These are phyloP conservation scores for Chlamydomonas schloesseri DNA, from an alignment of 139 green algal species.

Conservation along the genomic window DNA sequence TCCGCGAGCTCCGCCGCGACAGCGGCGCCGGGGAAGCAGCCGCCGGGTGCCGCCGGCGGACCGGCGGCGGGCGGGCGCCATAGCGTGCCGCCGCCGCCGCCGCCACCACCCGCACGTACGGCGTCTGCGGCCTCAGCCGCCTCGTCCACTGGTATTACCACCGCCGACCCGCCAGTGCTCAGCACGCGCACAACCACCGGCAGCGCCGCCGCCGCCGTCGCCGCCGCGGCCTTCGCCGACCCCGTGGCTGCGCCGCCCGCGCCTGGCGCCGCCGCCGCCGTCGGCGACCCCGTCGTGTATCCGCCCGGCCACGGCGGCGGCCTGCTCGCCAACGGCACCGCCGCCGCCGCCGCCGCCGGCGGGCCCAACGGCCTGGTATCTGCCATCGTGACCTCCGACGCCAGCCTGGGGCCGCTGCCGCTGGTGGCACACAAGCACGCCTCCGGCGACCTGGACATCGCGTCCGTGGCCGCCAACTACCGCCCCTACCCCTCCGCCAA, in stretches of 20 bases:
- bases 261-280: neutral
- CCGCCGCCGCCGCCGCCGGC: neutral
- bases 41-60: neutral
- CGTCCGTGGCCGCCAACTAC: slow-evolving; percentile 35
- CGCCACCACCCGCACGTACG: neutral
- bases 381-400: neutral
- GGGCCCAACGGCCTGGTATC: neutral
- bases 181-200: neutral
- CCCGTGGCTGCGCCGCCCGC: neutral
- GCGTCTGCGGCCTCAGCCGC: neutral
- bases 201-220: neutral
- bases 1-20: neutral
- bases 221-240: neutral
- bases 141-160: neutral
- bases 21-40: neutral
- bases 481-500: slow-evolving; percentile 1
- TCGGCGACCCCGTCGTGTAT: neutral
- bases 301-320: neutral
- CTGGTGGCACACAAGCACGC: slow-evolving; percentile 41
- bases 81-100: neutral
- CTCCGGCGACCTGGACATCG: slow-evolving; percentile 29
- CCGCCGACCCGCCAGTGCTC: slow-evolving; percentile 2
- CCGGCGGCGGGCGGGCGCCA: neutral
- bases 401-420: neutral
- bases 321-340: neutral